Percentiles rank a stretch among this genome's conserved stretches.
Evolutionary conservation across 257 asterid species (phyloP).

Genomic region (Solanum corneliomulleri): DNA sequence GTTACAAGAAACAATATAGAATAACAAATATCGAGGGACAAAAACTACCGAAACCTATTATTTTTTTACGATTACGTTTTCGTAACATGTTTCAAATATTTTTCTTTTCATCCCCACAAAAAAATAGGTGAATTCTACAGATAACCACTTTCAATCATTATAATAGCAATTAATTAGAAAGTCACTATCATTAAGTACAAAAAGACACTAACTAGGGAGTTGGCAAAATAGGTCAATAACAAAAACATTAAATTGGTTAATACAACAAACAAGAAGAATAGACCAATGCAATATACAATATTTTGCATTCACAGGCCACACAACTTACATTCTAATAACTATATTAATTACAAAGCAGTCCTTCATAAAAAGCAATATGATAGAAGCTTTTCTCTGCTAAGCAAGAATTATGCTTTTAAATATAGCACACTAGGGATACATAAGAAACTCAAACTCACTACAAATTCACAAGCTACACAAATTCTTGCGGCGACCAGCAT

Average conservation of each 20-base stretch:
- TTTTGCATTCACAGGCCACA: not conserved
- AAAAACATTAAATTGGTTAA: not conserved
- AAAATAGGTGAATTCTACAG: not conserved
- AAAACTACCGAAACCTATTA: not conserved
- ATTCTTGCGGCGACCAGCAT: not conserved
- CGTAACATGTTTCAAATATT: not conserved
- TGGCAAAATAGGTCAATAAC: not conserved
- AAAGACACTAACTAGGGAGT: not conserved
- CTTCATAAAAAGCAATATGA: not conserved
- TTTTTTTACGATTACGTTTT: not conserved
- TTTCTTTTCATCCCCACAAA: not conserved
- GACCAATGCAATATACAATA: not conserved
- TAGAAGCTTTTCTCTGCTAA: not conserved
- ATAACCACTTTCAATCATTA: not conserved
- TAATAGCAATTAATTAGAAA: not conserved
- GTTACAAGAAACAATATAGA: not conserved
- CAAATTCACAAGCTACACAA: not conserved
- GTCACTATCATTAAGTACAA: not conserved
- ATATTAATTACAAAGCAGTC: not conserved
- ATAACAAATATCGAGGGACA: not conserved
- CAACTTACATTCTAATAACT: not conserved
- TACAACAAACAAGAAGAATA: not conserved
- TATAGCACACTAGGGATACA: not conserved
- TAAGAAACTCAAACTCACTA: conserved; percentile 4
- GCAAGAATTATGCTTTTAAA: not conserved